phyloP scores from a whole-genome alignment of 345 rosid species.

The Moricandia arvensis region DNA sequence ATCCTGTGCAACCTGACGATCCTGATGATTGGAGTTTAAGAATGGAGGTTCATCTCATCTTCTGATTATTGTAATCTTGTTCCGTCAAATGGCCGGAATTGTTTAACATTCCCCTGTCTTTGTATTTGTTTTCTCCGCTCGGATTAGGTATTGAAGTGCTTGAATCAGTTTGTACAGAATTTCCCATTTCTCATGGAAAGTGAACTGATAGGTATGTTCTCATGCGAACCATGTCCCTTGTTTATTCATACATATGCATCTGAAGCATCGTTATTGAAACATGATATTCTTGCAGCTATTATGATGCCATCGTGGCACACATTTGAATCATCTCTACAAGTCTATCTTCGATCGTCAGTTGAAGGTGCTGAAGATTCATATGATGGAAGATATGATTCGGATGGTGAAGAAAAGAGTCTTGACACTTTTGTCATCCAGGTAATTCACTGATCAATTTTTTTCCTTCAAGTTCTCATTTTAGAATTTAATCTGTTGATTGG shows the following conservation, averaged over 20 bases:
- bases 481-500: neutral
- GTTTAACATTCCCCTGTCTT: conserved; percentile 3
- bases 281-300: conserved; percentile 54
- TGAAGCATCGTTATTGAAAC: conserved; percentile 18
- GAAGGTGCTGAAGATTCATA: conserved; percentile 72
- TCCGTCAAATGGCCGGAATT: neutral
- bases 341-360: conserved; percentile 68
- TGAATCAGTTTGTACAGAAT: conserved; percentile 89
- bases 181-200: conserved; percentile 63
- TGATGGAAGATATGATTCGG: conserved; percentile 88
- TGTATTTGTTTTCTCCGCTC: conserved; percentile 13
- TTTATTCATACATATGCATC: conserved; percentile 6
- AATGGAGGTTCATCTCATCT: conserved; percentile 69
- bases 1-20: conserved; percentile 79
- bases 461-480: conserved; percentile 8
- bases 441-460: conserved; percentile 19
- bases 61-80: neutral
- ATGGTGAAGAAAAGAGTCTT: conserved; percentile 90
- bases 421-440: conserved; percentile 93
- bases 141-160: conserved; percentile 79
- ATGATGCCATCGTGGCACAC: conserved; percentile 90
- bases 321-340: conserved; percentile 70
- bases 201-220: conserved; percentile 66
- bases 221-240: neutral
- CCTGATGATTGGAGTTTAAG: conserved; percentile 93